These are phyloP conservation scores for Chalaropsis thielavioides DNA, from an alignment of 2,329 filamentous ascomycete genomes.

Conservation along the genomic window DNA sequence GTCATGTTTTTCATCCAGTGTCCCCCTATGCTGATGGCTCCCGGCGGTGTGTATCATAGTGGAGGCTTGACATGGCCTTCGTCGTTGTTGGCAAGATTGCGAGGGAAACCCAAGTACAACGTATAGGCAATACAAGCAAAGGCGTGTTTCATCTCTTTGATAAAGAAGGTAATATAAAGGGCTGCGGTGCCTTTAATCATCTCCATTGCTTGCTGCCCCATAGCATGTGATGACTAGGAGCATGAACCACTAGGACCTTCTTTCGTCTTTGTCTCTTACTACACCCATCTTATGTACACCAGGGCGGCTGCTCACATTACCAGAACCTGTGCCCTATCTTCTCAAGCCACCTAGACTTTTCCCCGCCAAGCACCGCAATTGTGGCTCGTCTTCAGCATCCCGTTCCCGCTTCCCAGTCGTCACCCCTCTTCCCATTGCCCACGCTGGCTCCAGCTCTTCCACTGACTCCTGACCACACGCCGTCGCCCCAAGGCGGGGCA, in stretches of 20 bases:
- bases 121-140: background rate
- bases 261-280: background rate
- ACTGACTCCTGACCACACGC: background rate
- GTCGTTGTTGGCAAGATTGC: background rate
- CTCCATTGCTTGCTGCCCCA: too few relatives aligned
- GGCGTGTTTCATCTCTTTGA: background rate
- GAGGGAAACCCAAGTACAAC: background rate
- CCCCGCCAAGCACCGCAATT: background rate
- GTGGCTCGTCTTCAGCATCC: background rate
- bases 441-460: background rate
- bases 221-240: background rate
- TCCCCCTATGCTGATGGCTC: background rate
- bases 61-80: too few relatives aligned
- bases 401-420: background rate
- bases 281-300: background rate
- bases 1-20: background rate
- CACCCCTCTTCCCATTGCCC: background rate
- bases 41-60: background rate
- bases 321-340: background rate
- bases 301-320: background rate
- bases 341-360: background rate
- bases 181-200: background rate
- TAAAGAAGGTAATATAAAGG: background rate
- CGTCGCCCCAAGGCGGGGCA: background rate
- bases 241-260: background rate